These are phyloP conservation scores for Cornus controversa DNA, from an alignment of 148 eudicot genomes.

Conservation along the genomic window DNA sequence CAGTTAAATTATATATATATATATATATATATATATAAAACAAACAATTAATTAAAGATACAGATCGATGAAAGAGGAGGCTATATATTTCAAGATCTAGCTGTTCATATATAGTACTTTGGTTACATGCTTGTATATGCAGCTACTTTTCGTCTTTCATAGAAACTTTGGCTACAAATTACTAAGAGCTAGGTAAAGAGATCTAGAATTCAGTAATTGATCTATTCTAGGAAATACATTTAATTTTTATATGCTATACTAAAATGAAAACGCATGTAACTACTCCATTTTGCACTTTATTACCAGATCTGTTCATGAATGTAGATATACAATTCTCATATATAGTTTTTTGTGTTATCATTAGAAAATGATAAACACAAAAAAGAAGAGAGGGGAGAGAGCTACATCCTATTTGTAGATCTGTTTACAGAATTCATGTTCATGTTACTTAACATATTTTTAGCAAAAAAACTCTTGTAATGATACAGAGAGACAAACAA, in stretches of 20 bases:
- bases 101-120: not conserved
- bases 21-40: too few relatives aligned
- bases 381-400: constrained; percentile 23
- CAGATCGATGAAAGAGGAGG: not conserved
- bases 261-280: not conserved
- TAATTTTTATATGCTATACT: not conserved
- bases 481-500: constrained; percentile 18
- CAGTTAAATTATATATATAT: not conserved
- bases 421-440: constrained; percentile 43
- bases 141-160: too few relatives aligned
- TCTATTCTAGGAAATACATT: constrained; percentile 11
- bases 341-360: constrained; percentile 33
- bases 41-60: not conserved
- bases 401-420: constrained; percentile 49
- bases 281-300: constrained; percentile 8
- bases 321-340: constrained; percentile 42
- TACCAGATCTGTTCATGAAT: constrained; percentile 49
- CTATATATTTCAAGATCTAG: constrained; percentile 2
- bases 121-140: constrained; percentile 10
- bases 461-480: constrained; percentile 29
- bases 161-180: too few relatives aligned
- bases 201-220: constrained; percentile 6
- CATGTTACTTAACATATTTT: constrained; percentile 29
- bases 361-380: constrained; percentile 15
- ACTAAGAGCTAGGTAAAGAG: constrained; percentile 18